Percentiles rank a stretch among this genome's conserved stretches.
phyloP scores from a whole-genome alignment of 2,329 filamentous ascomycete genomes.

The Fusarium tricinctum region DNA sequence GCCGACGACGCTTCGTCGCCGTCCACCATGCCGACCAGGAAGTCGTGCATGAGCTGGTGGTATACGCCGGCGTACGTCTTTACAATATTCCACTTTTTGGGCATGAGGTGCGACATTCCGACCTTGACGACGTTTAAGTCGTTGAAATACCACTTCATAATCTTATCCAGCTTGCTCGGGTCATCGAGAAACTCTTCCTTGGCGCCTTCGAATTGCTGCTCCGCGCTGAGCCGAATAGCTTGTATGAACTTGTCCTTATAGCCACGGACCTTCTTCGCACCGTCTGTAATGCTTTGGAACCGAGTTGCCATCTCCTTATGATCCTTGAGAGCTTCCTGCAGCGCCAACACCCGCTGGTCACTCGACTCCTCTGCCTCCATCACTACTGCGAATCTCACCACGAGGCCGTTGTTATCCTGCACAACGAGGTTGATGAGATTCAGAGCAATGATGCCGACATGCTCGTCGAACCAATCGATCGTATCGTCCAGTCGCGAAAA shows the following conservation, averaged over 20 bases:
- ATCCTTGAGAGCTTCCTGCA: slow-evolving; percentile 95
- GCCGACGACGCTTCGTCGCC: slow-evolving; percentile 86
- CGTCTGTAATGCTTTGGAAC: slow-evolving; percentile 95
- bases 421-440: slow-evolving; percentile 91
- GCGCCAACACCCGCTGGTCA: slow-evolving; percentile 88
- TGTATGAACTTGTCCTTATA: slow-evolving; percentile 97
- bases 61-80: slow-evolving; percentile 92
- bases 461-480: slow-evolving; percentile 95
- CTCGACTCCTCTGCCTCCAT: slow-evolving; percentile 98
- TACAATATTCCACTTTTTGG: slow-evolving; percentile 96
- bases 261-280: slow-evolving; percentile 89
- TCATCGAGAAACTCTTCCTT: slow-evolving; percentile 85
- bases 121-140: slow-evolving; percentile 95
- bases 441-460: slow-evolving; percentile 88
- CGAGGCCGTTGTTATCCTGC: slow-evolving; percentile 86
- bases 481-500: slow-evolving; percentile 89
- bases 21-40: slow-evolving; percentile 84
- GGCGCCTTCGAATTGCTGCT: slow-evolving; percentile 79
- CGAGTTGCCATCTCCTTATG: slow-evolving; percentile 94
- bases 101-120: slow-evolving; percentile 92
- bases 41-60: slow-evolving; percentile 95
- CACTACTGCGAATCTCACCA: slow-evolving; percentile 91
- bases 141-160: slow-evolving; percentile 97
- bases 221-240: slow-evolving; percentile 79
- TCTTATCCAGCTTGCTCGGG: slow-evolving; percentile 85